Evolutionary conservation across 2,329 filamentous ascomycete genomes (phyloP).

Genomic region (Macrophomina phaseolina): DNA sequence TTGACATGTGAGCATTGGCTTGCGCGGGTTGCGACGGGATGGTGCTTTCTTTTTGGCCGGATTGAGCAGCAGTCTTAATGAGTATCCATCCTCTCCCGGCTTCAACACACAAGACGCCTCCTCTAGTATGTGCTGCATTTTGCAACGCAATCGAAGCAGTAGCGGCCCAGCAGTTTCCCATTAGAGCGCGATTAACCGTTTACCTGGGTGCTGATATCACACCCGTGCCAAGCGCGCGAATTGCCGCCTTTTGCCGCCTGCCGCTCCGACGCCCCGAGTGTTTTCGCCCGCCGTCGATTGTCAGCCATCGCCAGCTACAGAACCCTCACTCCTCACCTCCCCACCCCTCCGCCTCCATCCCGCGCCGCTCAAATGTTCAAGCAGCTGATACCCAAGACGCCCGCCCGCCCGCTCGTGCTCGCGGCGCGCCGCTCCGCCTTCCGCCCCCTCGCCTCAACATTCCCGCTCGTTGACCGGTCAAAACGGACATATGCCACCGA

Average conservation of each 20-base stretch:
- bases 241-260: constrained; percentile 26
- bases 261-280: constrained; percentile 27
- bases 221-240: constrained; percentile 25
- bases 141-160: no score
- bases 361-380: constrained; percentile 56
- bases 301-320: constrained; percentile 23
- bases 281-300: constrained; percentile 19
- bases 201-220: constrained; percentile 24
- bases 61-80: no score
- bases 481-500: constrained; percentile 64
- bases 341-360: constrained; percentile 33
- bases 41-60: no score
- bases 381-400: constrained; percentile 56
- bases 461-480: constrained; percentile 57
- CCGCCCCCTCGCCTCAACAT: constrained; percentile 42
- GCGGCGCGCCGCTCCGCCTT: constrained; percentile 42
- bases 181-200: constrained; percentile 11
- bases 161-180: neutral
- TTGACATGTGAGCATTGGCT: no score
- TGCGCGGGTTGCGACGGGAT: no score
- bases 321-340: constrained; percentile 27
- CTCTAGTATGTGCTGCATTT: no score
- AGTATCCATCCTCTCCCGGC: no score
- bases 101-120: no score
- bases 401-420: constrained; percentile 49